Evolutionary conservation across 345 rosid species (phyloP).

Genomic region (Rhizophora apiculata): DNA sequence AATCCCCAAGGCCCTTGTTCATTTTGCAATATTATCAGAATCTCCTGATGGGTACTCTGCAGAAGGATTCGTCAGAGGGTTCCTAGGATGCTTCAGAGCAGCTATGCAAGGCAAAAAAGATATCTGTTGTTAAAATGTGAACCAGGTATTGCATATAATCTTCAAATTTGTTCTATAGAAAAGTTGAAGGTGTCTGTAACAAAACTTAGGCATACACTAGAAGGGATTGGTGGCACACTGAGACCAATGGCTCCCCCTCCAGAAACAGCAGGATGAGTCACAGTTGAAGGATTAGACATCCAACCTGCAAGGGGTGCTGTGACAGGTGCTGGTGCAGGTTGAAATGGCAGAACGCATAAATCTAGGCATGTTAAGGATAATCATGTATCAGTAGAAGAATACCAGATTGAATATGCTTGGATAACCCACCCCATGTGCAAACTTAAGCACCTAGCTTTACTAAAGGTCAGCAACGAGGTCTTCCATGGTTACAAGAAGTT

Average conservation of each 20-base stretch:
- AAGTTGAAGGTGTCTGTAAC: slow-evolving; percentile 5
- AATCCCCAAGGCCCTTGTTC: slow-evolving; percentile 91
- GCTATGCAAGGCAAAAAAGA: slow-evolving; percentile 42
- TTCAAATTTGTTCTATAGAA: slow-evolving; percentile 1
- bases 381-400: not conserved
- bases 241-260: slow-evolving; percentile 81
- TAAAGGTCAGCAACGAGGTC: too few species aligned
- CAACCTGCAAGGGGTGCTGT: slow-evolving; percentile 96
- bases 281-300: slow-evolving; percentile 93
- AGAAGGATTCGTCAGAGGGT: slow-evolving; percentile 82
- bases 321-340: slow-evolving; percentile 71
- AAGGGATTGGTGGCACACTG: slow-evolving; percentile 80
- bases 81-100: slow-evolving; percentile 96
- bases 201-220: slow-evolving; percentile 30
- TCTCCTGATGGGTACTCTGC: slow-evolving; percentile 85
- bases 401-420: slow-evolving; percentile 8
- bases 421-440: slow-evolving; percentile 81
- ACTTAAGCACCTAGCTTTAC: too few species aligned
- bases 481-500: too few species aligned
- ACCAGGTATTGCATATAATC: slow-evolving; percentile 6
- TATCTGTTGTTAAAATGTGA: slow-evolving; percentile 12
- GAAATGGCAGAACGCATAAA: slow-evolving; percentile 73
- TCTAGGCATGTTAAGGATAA: slow-evolving; percentile 23
- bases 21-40: slow-evolving; percentile 80
- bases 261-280: slow-evolving; percentile 79